phyloP scores from a whole-genome alignment of 2,329 filamentous ascomycete genomes.

The Trichoderma brevicompactum region DNA sequence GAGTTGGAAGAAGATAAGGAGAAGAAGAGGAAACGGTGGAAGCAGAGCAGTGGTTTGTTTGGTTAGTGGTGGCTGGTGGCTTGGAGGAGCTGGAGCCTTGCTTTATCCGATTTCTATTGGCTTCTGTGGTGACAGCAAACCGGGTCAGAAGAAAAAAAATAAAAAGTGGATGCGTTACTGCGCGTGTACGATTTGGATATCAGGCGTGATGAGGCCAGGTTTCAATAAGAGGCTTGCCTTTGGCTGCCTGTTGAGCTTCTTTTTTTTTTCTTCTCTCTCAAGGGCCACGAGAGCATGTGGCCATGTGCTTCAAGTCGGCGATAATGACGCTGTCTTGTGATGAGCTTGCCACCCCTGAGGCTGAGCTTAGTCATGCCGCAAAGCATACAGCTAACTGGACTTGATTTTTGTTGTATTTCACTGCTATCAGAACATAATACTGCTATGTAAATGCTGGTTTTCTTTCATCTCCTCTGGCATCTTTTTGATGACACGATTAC shows the following conservation, averaged over 20 bases:
- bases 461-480: not conserved
- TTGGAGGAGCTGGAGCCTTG: constrained; percentile 21
- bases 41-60: not conserved
- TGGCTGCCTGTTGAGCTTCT: not conserved
- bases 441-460: not conserved
- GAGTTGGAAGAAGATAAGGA: not conserved
- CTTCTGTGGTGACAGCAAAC: constrained; percentile 13
- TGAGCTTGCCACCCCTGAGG: not conserved
- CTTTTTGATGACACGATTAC: not conserved
- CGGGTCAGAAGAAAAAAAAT: not conserved
- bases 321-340: constrained; percentile 19
- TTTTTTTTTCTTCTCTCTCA: not conserved
- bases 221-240: constrained; percentile 1
- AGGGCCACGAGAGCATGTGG: not conserved
- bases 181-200: not conserved
- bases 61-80: constrained; percentile 16
- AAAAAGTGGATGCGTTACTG: constrained; percentile 26
- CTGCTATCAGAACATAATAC: not conserved
- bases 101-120: constrained; percentile 22
- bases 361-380: not conserved
- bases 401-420: not conserved
- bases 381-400: too few relatives aligned
- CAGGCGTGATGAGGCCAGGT: constrained; percentile 25
- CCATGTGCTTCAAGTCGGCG: constrained; percentile 13
- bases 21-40: not conserved